Percentiles rank a stretch among this genome's conserved stretches.
Conservation (phyloP, 148 eudicot genomes). For the Rhododendron henanense region DNA sequence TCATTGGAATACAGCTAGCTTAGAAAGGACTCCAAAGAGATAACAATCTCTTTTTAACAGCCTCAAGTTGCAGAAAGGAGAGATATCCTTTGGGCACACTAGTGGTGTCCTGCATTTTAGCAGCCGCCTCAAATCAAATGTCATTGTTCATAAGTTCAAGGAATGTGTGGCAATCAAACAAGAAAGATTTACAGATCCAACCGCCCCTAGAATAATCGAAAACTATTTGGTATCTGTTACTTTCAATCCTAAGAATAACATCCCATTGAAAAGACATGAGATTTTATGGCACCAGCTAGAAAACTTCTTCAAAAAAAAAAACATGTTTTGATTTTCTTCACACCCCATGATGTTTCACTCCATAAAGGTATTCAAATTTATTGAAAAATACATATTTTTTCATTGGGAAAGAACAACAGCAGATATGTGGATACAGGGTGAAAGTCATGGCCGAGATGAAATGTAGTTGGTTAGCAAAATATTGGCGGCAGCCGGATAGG, state of each 20-base stretch:
- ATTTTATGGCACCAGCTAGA: not conserved
- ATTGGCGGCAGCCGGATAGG: not conserved
- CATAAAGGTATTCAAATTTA: not conserved
- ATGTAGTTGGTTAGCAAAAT: not conserved
- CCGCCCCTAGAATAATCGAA: not conserved
- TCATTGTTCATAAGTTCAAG: not conserved
- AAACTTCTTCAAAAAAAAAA: not conserved
- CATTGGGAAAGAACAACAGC: not conserved
- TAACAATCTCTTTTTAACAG: not conserved
- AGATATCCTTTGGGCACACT: not conserved
- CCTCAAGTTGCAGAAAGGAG: conserved; percentile 6
- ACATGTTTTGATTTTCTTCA: not conserved
- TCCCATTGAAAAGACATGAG: conserved; percentile 25
- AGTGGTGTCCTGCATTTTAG: not conserved
- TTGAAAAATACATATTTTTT: not conserved
- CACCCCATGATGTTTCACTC: not conserved
- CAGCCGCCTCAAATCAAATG: not conserved
- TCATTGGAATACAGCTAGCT: not conserved
- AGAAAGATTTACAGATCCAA: not conserved
- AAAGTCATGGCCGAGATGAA: not conserved
- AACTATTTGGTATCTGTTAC: not conserved
- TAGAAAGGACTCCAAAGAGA: not conserved
- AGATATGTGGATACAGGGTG: not conserved
- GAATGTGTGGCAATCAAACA: not conserved
- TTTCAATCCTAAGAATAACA: conserved; percentile 24